phyloP scores from a whole-genome alignment of 805 yeast species.

The Dipodascopsis tothii region DNA sequence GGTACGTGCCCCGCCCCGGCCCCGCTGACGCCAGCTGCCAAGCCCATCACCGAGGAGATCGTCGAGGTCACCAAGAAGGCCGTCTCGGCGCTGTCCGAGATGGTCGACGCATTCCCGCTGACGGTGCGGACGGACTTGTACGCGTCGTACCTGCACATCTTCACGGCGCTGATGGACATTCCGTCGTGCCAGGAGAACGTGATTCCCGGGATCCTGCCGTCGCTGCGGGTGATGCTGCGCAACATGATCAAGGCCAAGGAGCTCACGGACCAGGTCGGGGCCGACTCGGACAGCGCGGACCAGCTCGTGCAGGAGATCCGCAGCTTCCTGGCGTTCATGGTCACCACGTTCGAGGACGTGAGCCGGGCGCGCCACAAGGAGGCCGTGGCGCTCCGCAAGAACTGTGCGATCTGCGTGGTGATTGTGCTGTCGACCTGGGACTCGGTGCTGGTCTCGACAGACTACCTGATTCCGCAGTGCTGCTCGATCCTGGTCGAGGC shows the following conservation, averaged over 20 bases:
- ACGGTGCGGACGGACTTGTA: slow-evolving; percentile 63
- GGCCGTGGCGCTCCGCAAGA: slow-evolving; percentile 25
- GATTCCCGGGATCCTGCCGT: slow-evolving; percentile 47
- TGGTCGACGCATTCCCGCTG: slow-evolving; percentile 58
- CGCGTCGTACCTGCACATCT: slow-evolving; percentile 58
- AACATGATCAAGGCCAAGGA: slow-evolving; percentile 29
- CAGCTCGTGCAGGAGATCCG: slow-evolving; percentile 15
- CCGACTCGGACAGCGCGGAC: slow-evolving; percentile 17
- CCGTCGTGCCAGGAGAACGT: slow-evolving; percentile 35
- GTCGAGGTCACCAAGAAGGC: slow-evolving; percentile 26
- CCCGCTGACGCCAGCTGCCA: slow-evolving; percentile 7
- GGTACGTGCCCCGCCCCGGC: slow-evolving; percentile 12
- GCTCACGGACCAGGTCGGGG: slow-evolving; percentile 11
- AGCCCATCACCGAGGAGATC: slow-evolving; percentile 13
- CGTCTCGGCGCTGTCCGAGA: slow-evolving; percentile 45
- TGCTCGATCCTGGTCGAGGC: slow-evolving; percentile 34
- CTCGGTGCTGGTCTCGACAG: slow-evolving; percentile 31
- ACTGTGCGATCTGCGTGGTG: slow-evolving; percentile 39
- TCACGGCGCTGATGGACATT: slow-evolving; percentile 34
- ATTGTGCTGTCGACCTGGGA: slow-evolving; percentile 40
- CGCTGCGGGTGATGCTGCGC: slow-evolving; percentile 41
- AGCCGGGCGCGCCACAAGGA: slow-evolving; percentile 9
- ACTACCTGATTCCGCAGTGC: slow-evolving; percentile 33
- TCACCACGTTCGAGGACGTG: slow-evolving; percentile 12
- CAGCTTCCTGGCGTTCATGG: slow-evolving; percentile 22